Evolutionary conservation across 2,329 filamentous ascomycete genomes (phyloP).

Genomic region (Penicillium aurantiogriseum): DNA sequence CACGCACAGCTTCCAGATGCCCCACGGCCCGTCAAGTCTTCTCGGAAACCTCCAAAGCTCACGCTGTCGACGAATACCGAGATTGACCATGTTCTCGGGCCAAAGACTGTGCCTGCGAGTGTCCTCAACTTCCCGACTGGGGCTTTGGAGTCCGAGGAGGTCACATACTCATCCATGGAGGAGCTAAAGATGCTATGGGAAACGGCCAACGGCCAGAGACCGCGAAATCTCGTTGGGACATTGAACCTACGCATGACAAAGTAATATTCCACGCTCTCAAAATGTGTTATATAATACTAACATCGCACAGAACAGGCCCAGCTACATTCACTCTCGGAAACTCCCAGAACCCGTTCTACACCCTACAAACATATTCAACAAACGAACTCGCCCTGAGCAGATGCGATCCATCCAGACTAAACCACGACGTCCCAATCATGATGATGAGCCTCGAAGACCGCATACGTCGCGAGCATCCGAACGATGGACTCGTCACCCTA

Average conservation of each 20-base stretch:
- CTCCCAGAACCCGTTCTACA: constrained; percentile 45
- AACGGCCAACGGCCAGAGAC: constrained; percentile 45
- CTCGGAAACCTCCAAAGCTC: constrained; percentile 28
- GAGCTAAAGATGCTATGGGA: constrained; percentile 47
- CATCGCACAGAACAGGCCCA: constrained; percentile 31
- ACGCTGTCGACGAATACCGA: constrained; percentile 35
- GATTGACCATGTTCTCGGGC: constrained; percentile 37
- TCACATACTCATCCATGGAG: constrained; percentile 39
- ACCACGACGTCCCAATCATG: constrained; percentile 45
- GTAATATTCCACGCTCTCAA: constrained; percentile 28
- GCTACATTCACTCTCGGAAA: constrained; percentile 47
- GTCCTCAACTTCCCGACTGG: constrained; percentile 43
- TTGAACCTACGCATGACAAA: constrained; percentile 45
- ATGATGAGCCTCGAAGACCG: constrained; percentile 42
- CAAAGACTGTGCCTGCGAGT: constrained; percentile 45
- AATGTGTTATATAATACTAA: constrained; percentile 14
- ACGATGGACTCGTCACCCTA: constrained; percentile 45
- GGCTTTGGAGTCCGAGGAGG: constrained; percentile 34
- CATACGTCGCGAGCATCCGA: constrained; percentile 37
- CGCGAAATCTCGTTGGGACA: constrained; percentile 29
- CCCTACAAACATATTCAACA: constrained; percentile 42
- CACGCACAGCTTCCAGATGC: constrained; percentile 28
- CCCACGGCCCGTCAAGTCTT: constrained; percentile 11
- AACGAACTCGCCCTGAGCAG: constrained; percentile 45
- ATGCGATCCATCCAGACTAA: constrained; percentile 41